Conservation (phyloP, 2,329 filamentous ascomycete genomes). For the Trichophyton simii region DNA sequence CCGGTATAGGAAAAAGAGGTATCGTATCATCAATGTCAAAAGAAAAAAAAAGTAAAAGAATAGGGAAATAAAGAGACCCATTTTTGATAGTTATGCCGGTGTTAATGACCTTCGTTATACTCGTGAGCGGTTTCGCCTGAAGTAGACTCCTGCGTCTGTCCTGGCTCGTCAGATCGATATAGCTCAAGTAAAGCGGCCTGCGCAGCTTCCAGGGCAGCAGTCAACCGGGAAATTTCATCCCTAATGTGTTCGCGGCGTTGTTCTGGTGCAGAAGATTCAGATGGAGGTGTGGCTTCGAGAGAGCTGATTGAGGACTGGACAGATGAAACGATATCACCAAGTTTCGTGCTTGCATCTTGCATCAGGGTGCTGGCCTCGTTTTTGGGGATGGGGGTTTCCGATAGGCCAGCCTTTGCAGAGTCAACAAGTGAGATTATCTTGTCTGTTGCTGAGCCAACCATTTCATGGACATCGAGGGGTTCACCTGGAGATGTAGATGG, state of each 20-base stretch:
- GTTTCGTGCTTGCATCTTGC: slow-evolving; percentile 41
- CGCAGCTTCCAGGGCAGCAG: not conserved
- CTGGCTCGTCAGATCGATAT: not conserved
- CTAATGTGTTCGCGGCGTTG: not conserved
- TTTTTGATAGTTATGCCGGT: not conserved
- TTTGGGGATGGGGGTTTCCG: slow-evolving; percentile 40
- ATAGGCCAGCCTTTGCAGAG: slow-evolving; percentile 45
- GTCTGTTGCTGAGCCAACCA: slow-evolving; percentile 41
- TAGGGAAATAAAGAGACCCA: not conserved
- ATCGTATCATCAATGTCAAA: slow-evolving; percentile 1
- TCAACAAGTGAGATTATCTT: slow-evolving; percentile 48
- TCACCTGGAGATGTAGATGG: not conserved
- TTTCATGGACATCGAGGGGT: not conserved
- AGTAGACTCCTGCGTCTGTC: not conserved
- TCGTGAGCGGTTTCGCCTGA: not conserved
- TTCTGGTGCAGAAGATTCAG: not conserved
- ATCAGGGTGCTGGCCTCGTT: slow-evolving; percentile 40
- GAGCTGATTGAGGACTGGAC: slow-evolving; percentile 44
- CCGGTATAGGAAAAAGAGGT: not conserved
- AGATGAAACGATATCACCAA: slow-evolving; percentile 42
- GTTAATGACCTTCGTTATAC: not conserved
- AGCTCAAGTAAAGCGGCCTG: not conserved
- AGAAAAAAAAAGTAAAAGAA: not conserved
- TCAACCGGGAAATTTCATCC: not conserved
- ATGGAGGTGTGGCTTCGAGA: slow-evolving; percentile 25